Evolutionary conservation across 257 asterid genomes (phyloP).

Genomic region (Jacaranda copaia): DNA sequence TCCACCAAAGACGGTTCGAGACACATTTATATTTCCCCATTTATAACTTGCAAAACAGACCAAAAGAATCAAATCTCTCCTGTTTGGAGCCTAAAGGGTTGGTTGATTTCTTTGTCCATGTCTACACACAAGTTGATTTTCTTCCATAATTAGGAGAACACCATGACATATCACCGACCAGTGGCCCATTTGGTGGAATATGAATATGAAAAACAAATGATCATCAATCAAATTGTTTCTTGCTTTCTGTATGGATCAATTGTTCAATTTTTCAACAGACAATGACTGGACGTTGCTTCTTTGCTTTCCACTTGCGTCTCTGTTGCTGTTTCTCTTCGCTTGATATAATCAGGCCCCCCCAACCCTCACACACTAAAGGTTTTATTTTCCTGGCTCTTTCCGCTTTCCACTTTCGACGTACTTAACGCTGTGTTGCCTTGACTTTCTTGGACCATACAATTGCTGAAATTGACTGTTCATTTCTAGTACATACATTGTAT

Average conservation of each 20-base stretch:
- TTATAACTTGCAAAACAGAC: too few relatives aligned
- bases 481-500: too few relatives aligned
- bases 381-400: not conserved
- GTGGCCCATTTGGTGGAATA: slow-evolving; percentile 32
- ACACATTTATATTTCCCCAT: too few relatives aligned
- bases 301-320: not conserved
- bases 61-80: too few relatives aligned
- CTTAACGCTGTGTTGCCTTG: not conserved
- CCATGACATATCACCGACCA: slow-evolving; percentile 37
- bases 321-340: not conserved
- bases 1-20: too few relatives aligned
- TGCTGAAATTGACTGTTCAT: too few relatives aligned
- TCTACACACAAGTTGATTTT: not conserved
- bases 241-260: not conserved
- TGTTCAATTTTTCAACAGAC: not conserved
- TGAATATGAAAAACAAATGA: not conserved
- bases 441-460: not conserved
- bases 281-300: not conserved
- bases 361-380: not conserved
- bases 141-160: not conserved
- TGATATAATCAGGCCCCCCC: not conserved
- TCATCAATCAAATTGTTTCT: not conserved
- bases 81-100: too few relatives aligned
- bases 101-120: too few relatives aligned
- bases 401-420: not conserved